A percentile compares a stretch with the other conserved stretches of the same genome.
Evolutionary conservation across 352 stramenopile genomes (phyloP).

Genomic region (Peronospora farinosa): DNA sequence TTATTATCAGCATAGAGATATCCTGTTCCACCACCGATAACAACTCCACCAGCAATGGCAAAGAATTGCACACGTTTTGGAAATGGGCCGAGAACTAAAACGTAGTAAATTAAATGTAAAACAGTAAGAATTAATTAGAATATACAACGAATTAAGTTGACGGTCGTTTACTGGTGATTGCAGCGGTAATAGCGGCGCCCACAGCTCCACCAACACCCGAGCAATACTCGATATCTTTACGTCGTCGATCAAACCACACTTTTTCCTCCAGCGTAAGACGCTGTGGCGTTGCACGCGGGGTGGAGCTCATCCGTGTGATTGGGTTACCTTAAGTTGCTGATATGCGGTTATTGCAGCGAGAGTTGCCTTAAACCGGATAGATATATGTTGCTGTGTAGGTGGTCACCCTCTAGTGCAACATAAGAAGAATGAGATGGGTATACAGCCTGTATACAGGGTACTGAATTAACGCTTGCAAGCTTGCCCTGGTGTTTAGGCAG

Average conservation of each 20-base stretch:
- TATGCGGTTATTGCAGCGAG: no score
- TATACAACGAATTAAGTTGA: background rate
- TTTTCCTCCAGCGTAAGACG: conserved; percentile 79
- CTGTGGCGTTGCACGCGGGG: conserved; percentile 9
- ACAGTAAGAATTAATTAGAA: conserved; percentile 1
- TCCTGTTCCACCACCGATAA: conserved; percentile 53
- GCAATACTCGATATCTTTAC: conserved; percentile 61
- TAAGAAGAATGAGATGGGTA: background rate
- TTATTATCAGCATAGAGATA: conserved; percentile 73
- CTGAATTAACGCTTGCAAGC: background rate
- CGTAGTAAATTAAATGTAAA: background rate
- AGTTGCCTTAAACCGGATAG: no score
- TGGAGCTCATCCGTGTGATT: background rate
- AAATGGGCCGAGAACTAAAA: conserved; percentile 60
- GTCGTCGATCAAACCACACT: conserved; percentile 70
- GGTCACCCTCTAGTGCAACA: background rate
- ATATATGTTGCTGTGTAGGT: background rate
- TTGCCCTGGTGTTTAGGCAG: no score
- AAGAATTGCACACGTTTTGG: conserved; percentile 52
- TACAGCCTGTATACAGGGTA: no score
- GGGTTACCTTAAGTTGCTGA: conserved; percentile 1
- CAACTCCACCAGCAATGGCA: conserved; percentile 45
- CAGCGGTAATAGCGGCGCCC: conserved; percentile 41
- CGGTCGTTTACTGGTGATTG: conserved; percentile 44
- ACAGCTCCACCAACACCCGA: conserved; percentile 49